phyloP scores from a whole-genome alignment of 352 stramenopile species.

The Pythium insidiosum region DNA sequence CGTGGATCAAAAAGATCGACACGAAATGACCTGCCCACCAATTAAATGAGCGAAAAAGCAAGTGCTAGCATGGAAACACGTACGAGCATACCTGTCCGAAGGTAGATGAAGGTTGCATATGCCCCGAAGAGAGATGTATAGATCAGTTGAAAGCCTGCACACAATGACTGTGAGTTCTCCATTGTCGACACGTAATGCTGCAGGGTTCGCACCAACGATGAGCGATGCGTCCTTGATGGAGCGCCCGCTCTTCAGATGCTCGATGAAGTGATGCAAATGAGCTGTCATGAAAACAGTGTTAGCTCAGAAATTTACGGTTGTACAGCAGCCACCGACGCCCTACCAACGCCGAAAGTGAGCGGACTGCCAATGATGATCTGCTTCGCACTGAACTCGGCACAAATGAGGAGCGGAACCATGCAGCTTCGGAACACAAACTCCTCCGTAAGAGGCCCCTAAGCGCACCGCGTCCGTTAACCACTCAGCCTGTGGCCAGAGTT shows the following conservation, averaged over 20 bases:
- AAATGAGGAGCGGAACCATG: conserved; percentile 88
- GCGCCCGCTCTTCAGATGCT: conserved; percentile 64
- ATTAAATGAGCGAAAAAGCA: too few relatives aligned
- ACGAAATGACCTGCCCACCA: conserved; percentile 81
- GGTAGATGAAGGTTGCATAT: conserved; percentile 91
- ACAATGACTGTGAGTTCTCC: neutral
- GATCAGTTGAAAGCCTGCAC: conserved; percentile 85
- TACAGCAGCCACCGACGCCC: conserved; percentile 7
- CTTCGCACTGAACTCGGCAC: conserved; percentile 61
- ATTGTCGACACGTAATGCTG: neutral
- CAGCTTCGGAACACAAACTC: conserved; percentile 95
- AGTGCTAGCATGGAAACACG: too few relatives aligned
- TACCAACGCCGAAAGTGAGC: conserved; percentile 92
- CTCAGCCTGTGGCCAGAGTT: neutral
- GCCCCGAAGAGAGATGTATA: conserved; percentile 96
- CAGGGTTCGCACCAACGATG: conserved; percentile 56
- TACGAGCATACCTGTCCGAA: conserved; percentile 76
- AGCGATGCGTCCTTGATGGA: conserved; percentile 61
- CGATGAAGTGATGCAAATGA: conserved; percentile 83
- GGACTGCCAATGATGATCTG: conserved; percentile 85
- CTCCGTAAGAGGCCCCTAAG: conserved; percentile 88
- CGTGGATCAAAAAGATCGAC: conserved; percentile 86
- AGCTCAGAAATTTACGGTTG: neutral
- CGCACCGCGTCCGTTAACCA: neutral
- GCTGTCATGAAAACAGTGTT: conserved; percentile 22